These are phyloP conservation scores for Fusarium udum DNA, from an alignment of 2,329 filamentous ascomycete genomes.

Conservation along the genomic window DNA sequence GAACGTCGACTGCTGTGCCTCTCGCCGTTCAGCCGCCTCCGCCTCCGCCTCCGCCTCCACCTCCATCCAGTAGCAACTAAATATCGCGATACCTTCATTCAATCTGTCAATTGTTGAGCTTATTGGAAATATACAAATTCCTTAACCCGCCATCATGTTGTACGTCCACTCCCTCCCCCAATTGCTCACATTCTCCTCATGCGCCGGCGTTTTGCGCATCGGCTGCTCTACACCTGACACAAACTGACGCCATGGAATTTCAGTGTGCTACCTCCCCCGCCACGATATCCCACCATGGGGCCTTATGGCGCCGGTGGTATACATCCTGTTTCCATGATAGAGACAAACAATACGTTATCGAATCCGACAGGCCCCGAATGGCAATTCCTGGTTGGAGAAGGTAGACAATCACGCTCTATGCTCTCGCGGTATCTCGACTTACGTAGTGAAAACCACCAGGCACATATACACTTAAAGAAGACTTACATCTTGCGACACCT, in stretches of 20 bases:
- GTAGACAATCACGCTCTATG: constrained; percentile 52
- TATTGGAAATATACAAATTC: not conserved
- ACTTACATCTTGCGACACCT: constrained; percentile 90
- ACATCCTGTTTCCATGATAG: constrained; percentile 78
- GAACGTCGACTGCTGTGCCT: constrained; percentile 26
- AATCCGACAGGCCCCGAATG: constrained; percentile 85
- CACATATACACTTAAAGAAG: constrained; percentile 89
- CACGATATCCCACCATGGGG: constrained; percentile 79
- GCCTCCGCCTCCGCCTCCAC: constrained; percentile 2
- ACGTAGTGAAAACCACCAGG: constrained; percentile 59
- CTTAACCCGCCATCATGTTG: constrained; percentile 38
- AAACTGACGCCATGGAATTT: constrained; percentile 37
- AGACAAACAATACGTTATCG: constrained; percentile 90
- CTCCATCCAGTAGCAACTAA: constrained; percentile 10
- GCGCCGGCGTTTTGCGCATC: not conserved
- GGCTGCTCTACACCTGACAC: constrained; percentile 18
- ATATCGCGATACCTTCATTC: constrained; percentile 17
- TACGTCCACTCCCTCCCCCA: constrained; percentile 24
- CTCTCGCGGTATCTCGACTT: constrained; percentile 7
- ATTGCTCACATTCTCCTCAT: not conserved
- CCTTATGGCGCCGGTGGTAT: constrained; percentile 76
- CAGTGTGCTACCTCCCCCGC: constrained; percentile 86
- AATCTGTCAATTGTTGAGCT: not conserved
- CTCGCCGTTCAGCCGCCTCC: constrained; percentile 16
- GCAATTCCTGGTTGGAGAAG: constrained; percentile 93